A percentile compares a stretch with the other conserved stretches of the same genome.
These are phyloP conservation scores for Microdochium nivale DNA, from an alignment of 2,329 filamentous ascomycete species.

Conservation along the genomic window DNA sequence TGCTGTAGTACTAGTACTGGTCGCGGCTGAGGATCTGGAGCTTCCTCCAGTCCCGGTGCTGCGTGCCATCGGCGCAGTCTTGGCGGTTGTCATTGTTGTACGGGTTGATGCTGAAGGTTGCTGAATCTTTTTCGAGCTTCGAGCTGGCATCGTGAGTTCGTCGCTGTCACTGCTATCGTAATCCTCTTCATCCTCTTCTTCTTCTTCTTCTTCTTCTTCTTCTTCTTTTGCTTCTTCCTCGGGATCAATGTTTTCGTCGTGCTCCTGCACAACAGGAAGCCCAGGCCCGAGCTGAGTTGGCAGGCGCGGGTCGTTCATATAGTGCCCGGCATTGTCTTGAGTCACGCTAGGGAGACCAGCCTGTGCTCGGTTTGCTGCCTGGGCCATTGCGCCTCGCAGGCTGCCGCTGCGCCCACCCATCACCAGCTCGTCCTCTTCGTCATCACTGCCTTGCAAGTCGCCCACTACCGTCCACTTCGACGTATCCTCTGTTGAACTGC, in stretches of 20 bases:
- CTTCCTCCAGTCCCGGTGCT: neutral
- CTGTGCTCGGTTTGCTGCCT: constrained; percentile 3
- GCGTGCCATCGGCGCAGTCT: constrained; percentile 2
- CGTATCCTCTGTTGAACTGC: constrained; percentile 40
- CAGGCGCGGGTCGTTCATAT: constrained; percentile 10
- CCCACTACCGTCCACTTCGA: constrained; percentile 42
- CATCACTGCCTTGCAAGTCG: constrained; percentile 13
- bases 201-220: no score
- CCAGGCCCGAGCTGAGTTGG: constrained; percentile 6
- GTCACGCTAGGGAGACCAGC: constrained; percentile 1
- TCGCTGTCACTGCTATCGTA: neutral
- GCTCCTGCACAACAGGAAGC: constrained; percentile 6
- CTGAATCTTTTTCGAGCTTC: constrained; percentile 17
- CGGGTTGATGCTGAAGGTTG: constrained; percentile 16
- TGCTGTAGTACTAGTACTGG: constrained; percentile 1
- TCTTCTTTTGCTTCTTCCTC: no score
- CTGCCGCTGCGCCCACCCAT: constrained; percentile 12
- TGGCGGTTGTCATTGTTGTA: neutral
- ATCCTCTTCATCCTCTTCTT: constrained; percentile 8
- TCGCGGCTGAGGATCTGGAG: constrained; percentile 1
- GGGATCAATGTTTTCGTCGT: constrained; percentile 5
- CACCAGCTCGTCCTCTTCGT: constrained; percentile 20
- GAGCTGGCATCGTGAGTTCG: constrained; percentile 10
- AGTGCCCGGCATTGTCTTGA: constrained; percentile 2
- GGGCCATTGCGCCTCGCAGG: constrained; percentile 5